Evolutionary conservation across 192 early-diverging fungal genomes (phyloP), one percentile per base, ranked within the genome.

Genomic region (Phlyctochytrium arcticum): DNA sequence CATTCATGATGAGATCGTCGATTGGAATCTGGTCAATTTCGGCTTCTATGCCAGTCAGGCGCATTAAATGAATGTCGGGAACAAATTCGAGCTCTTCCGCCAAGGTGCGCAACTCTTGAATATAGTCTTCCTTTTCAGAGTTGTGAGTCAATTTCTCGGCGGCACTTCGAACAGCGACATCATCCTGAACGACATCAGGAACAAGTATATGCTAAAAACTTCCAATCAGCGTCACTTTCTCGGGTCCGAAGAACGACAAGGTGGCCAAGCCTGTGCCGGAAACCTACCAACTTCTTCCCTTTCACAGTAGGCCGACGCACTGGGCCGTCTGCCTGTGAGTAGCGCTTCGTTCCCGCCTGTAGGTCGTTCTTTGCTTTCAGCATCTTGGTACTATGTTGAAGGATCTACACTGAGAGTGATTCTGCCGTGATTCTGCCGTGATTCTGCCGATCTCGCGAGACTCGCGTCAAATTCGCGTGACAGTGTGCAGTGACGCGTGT

Each of bases 111-210:
- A 73, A 34, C 54, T 73, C 72, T 29, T 63, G 36, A 53, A 73
- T 63, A 39, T 73, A 73, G 44, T 61, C 68, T 47, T 71, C 72
- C 31, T 73, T 73, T 29, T 73, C 72, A n/a, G 50, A 56, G 42
- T 73, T 65, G 36, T 70, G 65, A 5, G 72, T 70, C 15, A 60
- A 19, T 39, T 65, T 61, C 35, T 73, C 72, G 15, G 51, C 72
- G 6, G 60, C 61, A 48, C 55, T 65, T 5, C 72, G 68, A 36
- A 70, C 65, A 19, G 34, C 67, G 34, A 53, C 51, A 37, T 55
- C 61, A 19, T 71, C 68, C 19, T 36, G 8, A 46, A 73, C 37
- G 1, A 70, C 68, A 33, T 69, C 72, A 1, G 72, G 72, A 21
- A 73, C 63, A 10, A 73, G 62, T 15, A 71, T 68, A 53, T 73